phyloP scores from a whole-genome alignment of 768 basidiomycete species.

The Kwoniella sp. region DNA sequence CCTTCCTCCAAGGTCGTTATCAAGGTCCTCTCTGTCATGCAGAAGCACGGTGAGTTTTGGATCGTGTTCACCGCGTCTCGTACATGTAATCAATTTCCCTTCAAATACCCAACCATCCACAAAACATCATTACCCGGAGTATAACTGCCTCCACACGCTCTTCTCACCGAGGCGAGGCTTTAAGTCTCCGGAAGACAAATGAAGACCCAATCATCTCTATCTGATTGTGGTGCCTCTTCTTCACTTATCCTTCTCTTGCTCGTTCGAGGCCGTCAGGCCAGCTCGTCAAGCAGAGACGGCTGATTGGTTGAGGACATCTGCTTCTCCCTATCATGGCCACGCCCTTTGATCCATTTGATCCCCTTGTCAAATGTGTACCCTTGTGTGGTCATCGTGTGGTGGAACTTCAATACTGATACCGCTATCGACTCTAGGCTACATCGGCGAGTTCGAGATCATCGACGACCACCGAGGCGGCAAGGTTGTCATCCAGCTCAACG shows the following conservation, averaged over 20 bases:
- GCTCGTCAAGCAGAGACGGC: constrained; percentile 23
- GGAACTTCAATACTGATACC: constrained; percentile 7
- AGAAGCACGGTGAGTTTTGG: constrained; percentile 82
- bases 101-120: constrained; percentile 1
- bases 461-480: constrained; percentile 99
- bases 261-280: constrained; percentile 48
- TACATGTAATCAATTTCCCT: background rate
- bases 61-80: background rate
- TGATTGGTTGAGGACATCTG: constrained; percentile 42
- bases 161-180: constrained; percentile 56
- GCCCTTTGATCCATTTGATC: background rate
- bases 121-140: constrained; percentile 45
- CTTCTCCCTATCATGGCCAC: background rate
- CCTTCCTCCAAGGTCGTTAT: constrained; percentile 98
- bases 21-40: constrained; percentile 97
- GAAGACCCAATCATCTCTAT: constrained; percentile 6
- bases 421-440: constrained; percentile 71
- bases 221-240: constrained; percentile 6
- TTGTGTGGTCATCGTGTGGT: constrained; percentile 4
- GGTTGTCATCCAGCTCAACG: constrained; percentile 94
- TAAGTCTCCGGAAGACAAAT: constrained; percentile 57
- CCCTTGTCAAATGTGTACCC: background rate
- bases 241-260: constrained; percentile 11
- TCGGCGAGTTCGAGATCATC: constrained; percentile 97
- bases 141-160: constrained; percentile 57